Conservation (phyloP, 192 early-diverging fungal species). For the Coemansia sp. region DNA sequence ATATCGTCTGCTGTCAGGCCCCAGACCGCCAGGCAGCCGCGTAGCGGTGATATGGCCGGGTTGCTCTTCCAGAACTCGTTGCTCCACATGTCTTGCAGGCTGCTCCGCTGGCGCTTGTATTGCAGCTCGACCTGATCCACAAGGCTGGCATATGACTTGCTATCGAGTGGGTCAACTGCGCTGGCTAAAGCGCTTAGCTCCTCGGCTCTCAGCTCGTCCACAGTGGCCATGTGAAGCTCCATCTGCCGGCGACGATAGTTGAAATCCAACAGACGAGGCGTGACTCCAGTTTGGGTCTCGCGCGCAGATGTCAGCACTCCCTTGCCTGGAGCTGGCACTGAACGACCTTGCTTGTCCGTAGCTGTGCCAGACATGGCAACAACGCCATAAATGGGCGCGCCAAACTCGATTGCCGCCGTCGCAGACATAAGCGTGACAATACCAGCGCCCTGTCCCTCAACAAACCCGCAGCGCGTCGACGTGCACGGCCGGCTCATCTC, state of each 20-base stretch:
- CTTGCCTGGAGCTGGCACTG: conserved; percentile 91
- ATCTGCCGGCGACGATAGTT: conserved; percentile 81
- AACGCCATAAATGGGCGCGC: conserved; percentile 89
- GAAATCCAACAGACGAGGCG: conserved; percentile 65
- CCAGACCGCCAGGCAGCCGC: conserved; percentile 84
- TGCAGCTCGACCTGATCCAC: conserved; percentile 59
- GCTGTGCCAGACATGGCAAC: conserved; percentile 85
- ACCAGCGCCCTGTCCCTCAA: conserved; percentile 89
- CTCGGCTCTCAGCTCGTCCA: conserved; percentile 13
- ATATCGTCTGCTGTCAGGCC: conserved; percentile 90
- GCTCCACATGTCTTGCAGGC: conserved; percentile 69
- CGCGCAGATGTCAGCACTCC: conserved; percentile 90
- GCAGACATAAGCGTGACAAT: conserved; percentile 90
- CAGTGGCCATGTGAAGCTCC: conserved; percentile 17
- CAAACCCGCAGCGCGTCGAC: conserved; percentile 85
- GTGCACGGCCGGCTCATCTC: conserved; percentile 93
- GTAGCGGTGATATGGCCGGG: conserved; percentile 73
- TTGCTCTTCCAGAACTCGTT: conserved; percentile 80
- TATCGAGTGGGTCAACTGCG: background rate
- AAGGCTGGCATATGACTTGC: background rate
- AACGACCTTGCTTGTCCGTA: conserved; percentile 91
- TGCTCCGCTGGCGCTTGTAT: conserved; percentile 66
- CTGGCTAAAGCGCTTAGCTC: background rate
- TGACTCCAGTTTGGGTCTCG: conserved; percentile 59
- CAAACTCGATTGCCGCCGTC: conserved; percentile 83